Percentiles rank a stretch among this genome's conserved stretches.
Conservation (phyloP, 352 stramenopile species). For the Phytophthora tubulina region DNA sequence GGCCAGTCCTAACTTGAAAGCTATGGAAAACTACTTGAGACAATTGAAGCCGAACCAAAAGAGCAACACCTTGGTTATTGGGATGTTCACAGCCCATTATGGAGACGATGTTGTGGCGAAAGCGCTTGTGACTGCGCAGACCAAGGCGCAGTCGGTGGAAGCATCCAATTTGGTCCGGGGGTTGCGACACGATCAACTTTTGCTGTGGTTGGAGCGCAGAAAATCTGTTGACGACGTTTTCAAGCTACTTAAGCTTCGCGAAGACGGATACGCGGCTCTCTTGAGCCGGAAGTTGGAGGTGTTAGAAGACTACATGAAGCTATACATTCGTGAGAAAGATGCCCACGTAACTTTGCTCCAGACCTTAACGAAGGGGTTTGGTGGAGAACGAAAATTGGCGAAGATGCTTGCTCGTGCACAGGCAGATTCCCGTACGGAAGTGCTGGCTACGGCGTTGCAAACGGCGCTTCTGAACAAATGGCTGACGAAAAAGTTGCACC, state of each 20-base stretch:
- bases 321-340: not conserved
- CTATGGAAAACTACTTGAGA: conserved; percentile 4
- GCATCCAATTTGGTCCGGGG: not conserved
- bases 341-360: not conserved
- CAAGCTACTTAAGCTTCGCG: not conserved
- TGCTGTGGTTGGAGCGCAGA: not conserved
- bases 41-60: not conserved
- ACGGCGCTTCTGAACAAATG: not conserved
- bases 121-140: not conserved
- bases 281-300: not conserved
- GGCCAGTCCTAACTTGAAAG: not conserved
- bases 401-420: not conserved
- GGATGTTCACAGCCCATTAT: not conserved
- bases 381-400: not conserved
- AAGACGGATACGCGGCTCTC: not conserved
- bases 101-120: conserved; percentile 8
- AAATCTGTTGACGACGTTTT: not conserved
- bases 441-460: not conserved
- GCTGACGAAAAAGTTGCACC: too few species aligned
- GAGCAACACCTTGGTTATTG: not conserved
- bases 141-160: not conserved
- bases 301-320: conserved; percentile 1
- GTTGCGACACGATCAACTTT: not conserved
- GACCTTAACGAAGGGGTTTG: not conserved
- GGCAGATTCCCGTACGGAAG: not conserved